Evolutionary conservation across 805 yeast species (phyloP).

Genomic region (Blastobotrys mokoenaii): DNA sequence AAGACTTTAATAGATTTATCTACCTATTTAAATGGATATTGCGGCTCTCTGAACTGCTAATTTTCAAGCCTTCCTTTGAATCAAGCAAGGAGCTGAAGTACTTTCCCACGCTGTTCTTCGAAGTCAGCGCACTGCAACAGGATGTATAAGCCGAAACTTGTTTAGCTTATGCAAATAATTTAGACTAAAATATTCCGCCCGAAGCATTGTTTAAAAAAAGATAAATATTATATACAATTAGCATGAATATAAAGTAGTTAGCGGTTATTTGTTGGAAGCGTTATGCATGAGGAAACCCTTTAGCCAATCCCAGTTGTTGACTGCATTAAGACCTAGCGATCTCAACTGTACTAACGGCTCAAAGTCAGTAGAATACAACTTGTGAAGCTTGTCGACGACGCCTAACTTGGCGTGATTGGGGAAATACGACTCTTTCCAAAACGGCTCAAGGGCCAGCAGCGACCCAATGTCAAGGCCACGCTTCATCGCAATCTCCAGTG

Average conservation of each 20-base stretch:
- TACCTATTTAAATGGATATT: no score
- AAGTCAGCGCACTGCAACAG: no score
- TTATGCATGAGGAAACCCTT: conserved; percentile 63
- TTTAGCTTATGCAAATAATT: no score
- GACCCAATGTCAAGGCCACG: conserved; percentile 89
- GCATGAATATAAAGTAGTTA: no score
- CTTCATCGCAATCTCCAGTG: conserved; percentile 59
- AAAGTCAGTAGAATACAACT: conserved; percentile 66
- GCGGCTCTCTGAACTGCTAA: no score
- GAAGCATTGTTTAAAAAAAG: no score
- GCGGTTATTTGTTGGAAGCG: conserved; percentile 28
- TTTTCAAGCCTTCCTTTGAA: no score
- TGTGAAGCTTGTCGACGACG: conserved; percentile 85
- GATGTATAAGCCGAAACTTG: no score
- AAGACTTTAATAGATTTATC: no score
- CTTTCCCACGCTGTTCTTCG: no score
- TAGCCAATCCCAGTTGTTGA: conserved; percentile 54
- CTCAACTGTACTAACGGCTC: conserved; percentile 69
- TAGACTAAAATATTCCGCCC: no score
- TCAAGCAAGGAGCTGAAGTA: no score
- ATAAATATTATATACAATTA: not conserved
- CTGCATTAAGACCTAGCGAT: conserved; percentile 62
- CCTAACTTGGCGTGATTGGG: conserved; percentile 75
- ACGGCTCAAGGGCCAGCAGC: conserved; percentile 72
- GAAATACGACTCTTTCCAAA: conserved; percentile 76